A percentile compares a stretch with the other conserved stretches of the same genome.
These are phyloP conservation scores for Clavispora santaluciae DNA, from an alignment of 805 yeast genomes.

Conservation along the genomic window DNA sequence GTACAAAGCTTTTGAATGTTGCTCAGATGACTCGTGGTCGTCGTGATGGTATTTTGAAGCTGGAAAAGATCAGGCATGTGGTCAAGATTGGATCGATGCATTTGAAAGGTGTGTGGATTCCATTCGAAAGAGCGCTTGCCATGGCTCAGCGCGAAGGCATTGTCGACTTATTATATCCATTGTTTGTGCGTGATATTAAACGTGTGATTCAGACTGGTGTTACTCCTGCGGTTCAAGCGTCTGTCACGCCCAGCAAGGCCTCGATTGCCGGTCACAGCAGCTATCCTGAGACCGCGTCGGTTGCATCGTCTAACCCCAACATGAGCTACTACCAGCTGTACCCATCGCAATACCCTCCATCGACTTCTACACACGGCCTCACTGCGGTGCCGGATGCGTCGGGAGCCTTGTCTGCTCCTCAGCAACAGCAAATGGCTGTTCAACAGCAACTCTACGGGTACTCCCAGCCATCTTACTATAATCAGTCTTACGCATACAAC, in stretches of 20 bases:
- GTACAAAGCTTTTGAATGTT: slow-evolving; percentile 76
- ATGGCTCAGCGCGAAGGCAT: slow-evolving; percentile 78
- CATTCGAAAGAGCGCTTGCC: slow-evolving; percentile 74
- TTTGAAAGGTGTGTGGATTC: slow-evolving; percentile 87
- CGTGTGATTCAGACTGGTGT: slow-evolving; percentile 44
- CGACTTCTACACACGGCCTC: slow-evolving; percentile 5
- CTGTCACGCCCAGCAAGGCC: slow-evolving; percentile 6
- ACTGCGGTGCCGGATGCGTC: slow-evolving; percentile 6
- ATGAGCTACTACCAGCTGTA: slow-evolving; percentile 16
- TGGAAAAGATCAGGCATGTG: slow-evolving; percentile 72
- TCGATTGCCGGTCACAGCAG: slow-evolving; percentile 1
- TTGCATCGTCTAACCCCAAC: slow-evolving; percentile 3
- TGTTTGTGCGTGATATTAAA: slow-evolving; percentile 64
- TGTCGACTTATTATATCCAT: slow-evolving; percentile 27
- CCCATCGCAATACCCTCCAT: slow-evolving; percentile 13
- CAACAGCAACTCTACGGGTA: slow-evolving; percentile 16
- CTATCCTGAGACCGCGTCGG: slow-evolving; percentile 4
- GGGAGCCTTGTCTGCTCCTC: slow-evolving; percentile 4
- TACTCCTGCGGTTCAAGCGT: slow-evolving; percentile 24
- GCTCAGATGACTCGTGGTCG: slow-evolving; percentile 87
- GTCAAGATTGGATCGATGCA: slow-evolving; percentile 87
- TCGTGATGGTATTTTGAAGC: slow-evolving; percentile 77
- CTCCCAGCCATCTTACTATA: slow-evolving; percentile 23
- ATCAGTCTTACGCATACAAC: slow-evolving; percentile 43
- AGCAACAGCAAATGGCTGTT: slow-evolving; percentile 9